Evolutionary conservation across 108 stramenopile species (phyloP).

Genomic region (Fistulifera pelliculosa): DNA sequence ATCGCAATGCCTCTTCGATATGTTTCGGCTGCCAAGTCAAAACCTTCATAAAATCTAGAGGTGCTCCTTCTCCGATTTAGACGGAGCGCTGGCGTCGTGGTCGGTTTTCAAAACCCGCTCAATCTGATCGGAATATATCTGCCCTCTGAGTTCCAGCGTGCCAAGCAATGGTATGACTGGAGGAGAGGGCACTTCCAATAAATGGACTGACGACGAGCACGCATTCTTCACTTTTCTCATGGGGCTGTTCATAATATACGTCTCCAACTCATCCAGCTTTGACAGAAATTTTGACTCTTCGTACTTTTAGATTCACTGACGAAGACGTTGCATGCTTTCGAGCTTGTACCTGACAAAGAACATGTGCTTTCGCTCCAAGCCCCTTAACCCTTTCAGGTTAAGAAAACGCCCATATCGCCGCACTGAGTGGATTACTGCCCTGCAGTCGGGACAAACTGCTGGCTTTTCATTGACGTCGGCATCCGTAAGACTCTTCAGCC

Average conservation of each 20-base stretch:
- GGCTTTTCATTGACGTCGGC: conserved; percentile 16
- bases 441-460: conserved; percentile 28
- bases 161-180: conserved; percentile 8
- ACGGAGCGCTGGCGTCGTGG: conserved; percentile 1
- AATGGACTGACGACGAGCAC: conserved; percentile 12
- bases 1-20: conserved; percentile 13
- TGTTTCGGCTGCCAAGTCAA: background rate
- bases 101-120: background rate
- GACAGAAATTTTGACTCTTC: background rate
- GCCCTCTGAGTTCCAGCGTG: conserved; percentile 8
- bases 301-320: background rate
- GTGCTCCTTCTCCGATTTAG: background rate
- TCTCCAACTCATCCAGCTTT: background rate
- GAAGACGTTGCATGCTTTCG: background rate
- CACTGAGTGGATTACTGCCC: conserved; percentile 20
- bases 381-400: conserved; percentile 11
- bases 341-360: conserved; percentile 5
- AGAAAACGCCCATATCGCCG: conserved; percentile 32
- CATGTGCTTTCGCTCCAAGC: conserved; percentile 33
- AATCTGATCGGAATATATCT: conserved; percentile 7
- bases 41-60: background rate
- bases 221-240: conserved; percentile 32
- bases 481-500: conserved; percentile 1
- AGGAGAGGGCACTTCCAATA: conserved; percentile 13
- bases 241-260: conserved; percentile 13